Evolutionary conservation across 495 filamentous ascomycete genomes (phyloP).

Genomic region (Lasiosphaeriaceae sp.): DNA sequence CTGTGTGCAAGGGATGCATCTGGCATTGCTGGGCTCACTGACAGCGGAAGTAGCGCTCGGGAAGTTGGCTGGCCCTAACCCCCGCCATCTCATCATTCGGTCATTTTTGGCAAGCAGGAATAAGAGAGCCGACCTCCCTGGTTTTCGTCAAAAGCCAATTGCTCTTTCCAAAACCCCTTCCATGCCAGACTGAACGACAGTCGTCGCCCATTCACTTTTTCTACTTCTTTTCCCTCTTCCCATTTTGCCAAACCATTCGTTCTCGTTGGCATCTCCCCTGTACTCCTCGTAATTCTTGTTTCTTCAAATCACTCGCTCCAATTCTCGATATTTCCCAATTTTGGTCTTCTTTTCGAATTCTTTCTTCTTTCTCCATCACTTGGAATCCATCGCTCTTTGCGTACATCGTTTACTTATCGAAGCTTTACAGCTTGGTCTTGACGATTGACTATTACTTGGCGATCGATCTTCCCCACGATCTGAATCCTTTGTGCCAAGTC

Average conservation of each 20-base stretch:
- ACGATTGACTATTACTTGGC: background rate
- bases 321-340: background rate
- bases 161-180: background rate
- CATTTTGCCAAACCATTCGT: background rate
- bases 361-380: background rate
- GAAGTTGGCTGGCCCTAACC: background rate
- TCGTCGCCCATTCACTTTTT: background rate
- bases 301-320: constrained; percentile 4
- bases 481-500: constrained; percentile 4
- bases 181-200: background rate
- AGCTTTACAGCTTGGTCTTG: constrained; percentile 3
- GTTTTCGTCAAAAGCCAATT: background rate
- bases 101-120: background rate
- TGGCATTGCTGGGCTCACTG: background rate
- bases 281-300: background rate
- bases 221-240: background rate
- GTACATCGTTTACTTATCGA: background rate
- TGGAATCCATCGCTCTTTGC: constrained; percentile 1
- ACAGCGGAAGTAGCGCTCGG: background rate
- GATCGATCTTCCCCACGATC: constrained; percentile 5
- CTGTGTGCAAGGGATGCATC: background rate
- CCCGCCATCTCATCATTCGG: constrained; percentile 2
- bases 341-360: background rate
- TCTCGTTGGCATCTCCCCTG: background rate
- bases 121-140: background rate